Evolutionary conservation across 768 basidiomycete species (phyloP), one percentile per base, ranked within the genome.

Genomic region (Mycena metata): DNA sequence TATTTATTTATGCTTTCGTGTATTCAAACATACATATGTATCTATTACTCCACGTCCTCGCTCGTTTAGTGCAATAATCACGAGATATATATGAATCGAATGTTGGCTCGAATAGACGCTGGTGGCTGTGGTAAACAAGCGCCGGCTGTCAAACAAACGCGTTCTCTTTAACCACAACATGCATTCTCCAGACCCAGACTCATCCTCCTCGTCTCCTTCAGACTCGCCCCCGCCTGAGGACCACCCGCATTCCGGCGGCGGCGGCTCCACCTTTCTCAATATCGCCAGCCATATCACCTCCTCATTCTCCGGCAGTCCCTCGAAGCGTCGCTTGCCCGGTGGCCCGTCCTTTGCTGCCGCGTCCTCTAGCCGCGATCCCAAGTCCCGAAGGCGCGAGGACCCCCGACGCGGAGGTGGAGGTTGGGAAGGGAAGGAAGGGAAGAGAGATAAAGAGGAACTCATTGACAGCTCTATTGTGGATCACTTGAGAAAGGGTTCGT

Each of bases 381-480:
- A 89, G 69, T 80, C 83, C 19, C 79, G 88, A 69, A 83, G 83
- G 61, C 79, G 85, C 47, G 85, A 84, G 54, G 87, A 85, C 69
- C 74, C 79, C 62, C 75, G 70, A 33, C 77, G 78, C 46, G 62
- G 75, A 35, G 42, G 76, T 12, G 67, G 71, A 50, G 30, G 30
- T 30, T 72, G 77, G 66, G 74, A 76, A 33, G 77, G 74, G 56
- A 78, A 78, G 45, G 83, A 85, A 39, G 77, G 78, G n/a, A 86
- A 83, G 74, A 78, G 85, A 63, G 87, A 89, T 59, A 88, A 87
- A 69, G 87, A 88, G 47, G 88, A 89, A 21, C 78, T 89, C 58
- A 78, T 89, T 57, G 88, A 89, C 75, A 70, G 76, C 42, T 71
- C 79, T 58, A 63, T 87, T 23, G 86, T 88, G 35, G 88, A 89